Evolutionary conservation across 371 early-diverging fungal species (phyloP), one percentile per base, ranked within the genome.

Genomic region (Enterocytospora artemiae): DNA sequence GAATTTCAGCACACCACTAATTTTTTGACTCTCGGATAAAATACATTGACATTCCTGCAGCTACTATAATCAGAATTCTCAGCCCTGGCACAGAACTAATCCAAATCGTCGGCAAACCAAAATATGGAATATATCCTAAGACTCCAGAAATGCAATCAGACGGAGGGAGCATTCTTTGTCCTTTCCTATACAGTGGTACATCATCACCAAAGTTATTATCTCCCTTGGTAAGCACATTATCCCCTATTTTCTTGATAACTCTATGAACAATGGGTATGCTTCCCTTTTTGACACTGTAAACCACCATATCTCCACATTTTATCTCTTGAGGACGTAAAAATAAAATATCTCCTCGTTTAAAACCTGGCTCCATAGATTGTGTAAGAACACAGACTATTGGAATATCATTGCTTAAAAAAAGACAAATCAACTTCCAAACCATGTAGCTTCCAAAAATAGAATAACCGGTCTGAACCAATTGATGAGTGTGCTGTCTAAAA

Each of bases 301-400:
- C 98, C 58, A 84, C 83, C 59, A 96, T 92, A 68, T 96, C 95
- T 64, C 95, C 95, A 27, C 87, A 83, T 31, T 82, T 77, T 22
- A 63, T 70, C 9, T 51, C 31, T 30, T 90, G 79, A 14, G 89
- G 82, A 61, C 83, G 77, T 34, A 97, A 80, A 64, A 94, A 86
- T 22, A 97, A 81, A 61, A 97, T 85, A 75, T 97, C 98, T 25
- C 98, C 98, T 65, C 93, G 82, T 64, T 88, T 82, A 75, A 94
- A 94, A 24, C 91, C 94, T 31, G 98, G 96, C 63, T 88, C 89
- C 98, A 97, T 97, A 76, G 89, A 89, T 65, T 89, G 96, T 78
- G 91, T 93, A 60, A 94, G 77, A 2, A 97, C 98, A 1, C 96
- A 96, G 12, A 97, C 98, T 45, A 95, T 87, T 3, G 96, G 98